Conservation (phyloP, 345 rosid genomes). For the Camelina neglecta region DNA sequence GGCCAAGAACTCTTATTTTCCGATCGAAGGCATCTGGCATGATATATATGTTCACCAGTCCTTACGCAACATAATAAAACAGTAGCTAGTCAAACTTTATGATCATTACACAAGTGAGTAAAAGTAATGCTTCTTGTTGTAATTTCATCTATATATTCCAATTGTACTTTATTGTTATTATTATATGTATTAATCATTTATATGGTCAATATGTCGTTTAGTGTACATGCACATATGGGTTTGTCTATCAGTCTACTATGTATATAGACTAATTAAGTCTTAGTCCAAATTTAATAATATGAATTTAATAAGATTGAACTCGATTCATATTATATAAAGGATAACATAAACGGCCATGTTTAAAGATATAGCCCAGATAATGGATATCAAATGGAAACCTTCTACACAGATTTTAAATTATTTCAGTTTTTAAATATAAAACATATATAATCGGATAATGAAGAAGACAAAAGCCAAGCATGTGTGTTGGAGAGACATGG, state of each 20-base stretch:
- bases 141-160: not conserved
- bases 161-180: not conserved
- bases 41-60: not conserved
- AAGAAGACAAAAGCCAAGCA: conserved; percentile 39
- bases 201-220: conserved; percentile 26
- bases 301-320: conserved; percentile 5
- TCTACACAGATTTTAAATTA: not conserved
- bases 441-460: conserved; percentile 7
- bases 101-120: conserved; percentile 9
- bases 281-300: conserved; percentile 4
- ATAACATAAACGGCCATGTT: conserved; percentile 32
- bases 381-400: conserved; percentile 13
- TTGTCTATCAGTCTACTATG: conserved; percentile 43
- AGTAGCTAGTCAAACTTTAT: conserved; percentile 15
- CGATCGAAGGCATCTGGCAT: not conserved
- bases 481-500: conserved; percentile 41
- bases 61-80: not conserved
- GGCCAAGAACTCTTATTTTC: not conserved
- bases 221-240: conserved; percentile 40
- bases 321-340: not conserved
- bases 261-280: conserved; percentile 34
- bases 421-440: not conserved
- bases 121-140: conserved; percentile 7
- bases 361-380: conserved; percentile 32
- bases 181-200: not conserved